These are phyloP conservation scores for Anaeromyces robustus DNA, from an alignment of 192 early-diverging fungal species.

Conservation along the genomic window DNA sequence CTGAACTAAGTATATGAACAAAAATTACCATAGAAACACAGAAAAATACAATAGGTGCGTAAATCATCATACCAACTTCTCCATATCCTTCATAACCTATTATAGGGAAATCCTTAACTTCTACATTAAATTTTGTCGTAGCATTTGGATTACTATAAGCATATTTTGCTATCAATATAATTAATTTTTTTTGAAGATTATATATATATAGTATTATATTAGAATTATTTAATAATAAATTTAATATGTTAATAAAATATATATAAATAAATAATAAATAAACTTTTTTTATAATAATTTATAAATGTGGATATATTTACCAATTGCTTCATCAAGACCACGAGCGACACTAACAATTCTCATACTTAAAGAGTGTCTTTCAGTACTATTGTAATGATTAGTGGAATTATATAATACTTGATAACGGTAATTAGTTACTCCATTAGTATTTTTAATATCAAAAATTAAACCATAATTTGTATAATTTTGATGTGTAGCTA, in stretches of 20 bases:
- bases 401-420: conserved; percentile 61
- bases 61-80: conserved; percentile 41
- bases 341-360: conserved; percentile 37
- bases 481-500: conserved; percentile 40
- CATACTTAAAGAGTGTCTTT: conserved; percentile 32
- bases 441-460: not conserved
- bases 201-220: not conserved
- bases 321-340: conserved; percentile 55
- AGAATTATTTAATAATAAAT: not conserved
- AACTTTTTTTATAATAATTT: too few relatives aligned
- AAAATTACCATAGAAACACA: conserved; percentile 40
- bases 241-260: too few relatives aligned
- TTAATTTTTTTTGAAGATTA: not conserved
- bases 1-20: conserved; percentile 43
- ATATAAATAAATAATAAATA: too few relatives aligned
- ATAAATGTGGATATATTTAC: not conserved
- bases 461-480: conserved; percentile 33
- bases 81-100: conserved; percentile 28
- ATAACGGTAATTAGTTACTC: conserved; percentile 36
- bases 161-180: conserved; percentile 2
- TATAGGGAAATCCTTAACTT: conserved; percentile 53
- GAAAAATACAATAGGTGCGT: conserved; percentile 36
- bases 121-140: conserved; percentile 15
- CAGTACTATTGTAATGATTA: conserved; percentile 32
- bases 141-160: conserved; percentile 5